Evolutionary conservation across 306 rosid species (phyloP), one percentile per base, ranked within the genome.

Genomic region (Cucurbita ficifolia): DNA sequence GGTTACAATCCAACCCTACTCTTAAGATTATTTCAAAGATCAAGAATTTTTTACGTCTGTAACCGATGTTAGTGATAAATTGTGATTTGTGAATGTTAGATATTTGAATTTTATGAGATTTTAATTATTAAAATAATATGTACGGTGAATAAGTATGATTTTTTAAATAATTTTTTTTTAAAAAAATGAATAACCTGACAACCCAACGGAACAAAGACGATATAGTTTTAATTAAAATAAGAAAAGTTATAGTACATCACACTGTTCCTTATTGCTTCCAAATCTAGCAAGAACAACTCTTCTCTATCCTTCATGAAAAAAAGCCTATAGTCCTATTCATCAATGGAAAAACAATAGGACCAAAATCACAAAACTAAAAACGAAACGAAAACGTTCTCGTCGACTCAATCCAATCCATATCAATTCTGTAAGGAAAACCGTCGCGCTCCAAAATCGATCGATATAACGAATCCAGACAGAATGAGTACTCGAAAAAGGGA

Each of bases 261-360:
- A 48, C 16, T 48, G 16, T 48, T 69, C 73, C 54, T 69, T 69
- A 69, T 69, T 69, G 74, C 74, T 69, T 78, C 87, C 59, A 63
- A 59, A 75, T 75, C 82, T 88, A 83, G 81, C 82, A 83, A 78
- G 72, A 78, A 78, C 55, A 46, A 50, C 51, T 64, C 53, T 21
- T 40, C 48, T 42, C 48, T 76, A 18, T 76, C 70, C 74, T 52
- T 69, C 42, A 48, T 14, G 8, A 70, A 2, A 46, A 17, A 48
- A 78, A 75, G 83, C 80, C 64, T 74, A 79, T 73, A 58, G 51
- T 5, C 73, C 86, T 67, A 77, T 70, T 70, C 56, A 48, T 69
- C 16, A 43, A 76, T 60, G 72, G 38, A 64, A 64, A 62, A 69
- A 48, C 16, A 42, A 69, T 48, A 46, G 73, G 55, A 68, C 74